Base-by-base conservation (phyloP, 352 stramenopile genomes). In the Pythium periplocum region DNA sequence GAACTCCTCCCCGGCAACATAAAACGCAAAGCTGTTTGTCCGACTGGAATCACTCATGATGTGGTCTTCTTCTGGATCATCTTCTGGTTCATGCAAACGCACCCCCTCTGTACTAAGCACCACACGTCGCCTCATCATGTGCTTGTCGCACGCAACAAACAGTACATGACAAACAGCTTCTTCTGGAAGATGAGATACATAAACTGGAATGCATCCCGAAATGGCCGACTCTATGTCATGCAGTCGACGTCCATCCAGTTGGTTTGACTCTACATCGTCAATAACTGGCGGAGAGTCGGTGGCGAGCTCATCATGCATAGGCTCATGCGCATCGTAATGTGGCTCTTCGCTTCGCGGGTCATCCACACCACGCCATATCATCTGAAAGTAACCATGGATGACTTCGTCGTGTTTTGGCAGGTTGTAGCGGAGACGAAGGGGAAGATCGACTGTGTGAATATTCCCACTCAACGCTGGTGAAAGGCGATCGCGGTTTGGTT, bases 331-430 rank as follows among this genome's bases (percentile, higher is more conserved):
- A 32, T 82, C 71, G 40, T 84, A 86, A 48, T 77, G 59, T 11
- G 75, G 75, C 49, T 84, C 64, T 33, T 84, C 71, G 32, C 71
- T 83, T 12, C 73, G 62, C 41, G 76, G 61, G 26, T 87, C 66
- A 30, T 68, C 61, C 38, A 62, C 48, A 9, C 61, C 59, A 12
- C 76, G 64, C 76, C 76, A 87, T n/a, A 87, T 74, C 6, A 87
- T 49, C 59, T 87, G 76, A 46, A 87, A 83, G 64, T 87, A 87
- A 12, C 76, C 76, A 45, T 78, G 58, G 7, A 83, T 11, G 41
- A 85, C 73, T 4, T 57, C 48, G 4, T 83, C 73, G 2, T 55
- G 33, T 10, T 64, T 57, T 3, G 76, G 76, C 3, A 87, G 40
- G 36, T 65, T 58, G 58, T 84, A 87, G 5, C 63, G 72, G 6